phyloP scores from a whole-genome alignment of 2,329 filamentous ascomycete genomes.

The Hypocrella siamensis region DNA sequence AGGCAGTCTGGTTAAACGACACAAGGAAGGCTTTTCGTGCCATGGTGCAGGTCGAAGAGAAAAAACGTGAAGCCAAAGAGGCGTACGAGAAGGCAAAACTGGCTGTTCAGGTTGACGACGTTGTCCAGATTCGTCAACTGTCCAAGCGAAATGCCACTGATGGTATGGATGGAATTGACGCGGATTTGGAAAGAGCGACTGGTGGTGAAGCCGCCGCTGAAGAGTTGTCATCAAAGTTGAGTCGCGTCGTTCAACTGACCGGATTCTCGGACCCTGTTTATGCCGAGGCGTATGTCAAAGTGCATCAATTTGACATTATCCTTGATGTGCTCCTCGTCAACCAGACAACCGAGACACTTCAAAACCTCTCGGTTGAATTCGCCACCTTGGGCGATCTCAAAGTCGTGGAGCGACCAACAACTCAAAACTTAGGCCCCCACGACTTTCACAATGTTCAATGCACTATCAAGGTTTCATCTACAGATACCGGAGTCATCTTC shows the following conservation, averaged over 20 bases:
- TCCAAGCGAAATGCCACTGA: slow-evolving; percentile 79
- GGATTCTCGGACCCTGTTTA: slow-evolving; percentile 98
- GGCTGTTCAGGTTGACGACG: slow-evolving; percentile 89
- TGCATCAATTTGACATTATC: slow-evolving; percentile 97
- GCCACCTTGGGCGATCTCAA: slow-evolving; percentile 96
- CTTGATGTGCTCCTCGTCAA: slow-evolving; percentile 94
- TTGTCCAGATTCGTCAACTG: slow-evolving; percentile 82
- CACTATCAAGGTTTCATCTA: slow-evolving; percentile 96
- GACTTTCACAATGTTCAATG: slow-evolving; percentile 98
- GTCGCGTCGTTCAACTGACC: slow-evolving; percentile 88
- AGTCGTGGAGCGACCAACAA: slow-evolving; percentile 90
- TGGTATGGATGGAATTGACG: slow-evolving; percentile 69
- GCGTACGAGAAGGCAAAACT: slow-evolving; percentile 85
- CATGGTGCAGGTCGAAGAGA: slow-evolving; percentile 95
- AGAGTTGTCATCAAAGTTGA: slow-evolving; percentile 85
- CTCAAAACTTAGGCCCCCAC: slow-evolving; percentile 86
- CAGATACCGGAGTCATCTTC: slow-evolving; percentile 96
- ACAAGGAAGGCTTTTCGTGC: slow-evolving; percentile 90
- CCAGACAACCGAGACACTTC: slow-evolving; percentile 88
- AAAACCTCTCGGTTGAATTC: slow-evolving; percentile 95
- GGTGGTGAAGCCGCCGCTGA: slow-evolving; percentile 74
- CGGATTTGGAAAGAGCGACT: slow-evolving; percentile 86
- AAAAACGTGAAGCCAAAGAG: slow-evolving; percentile 91
- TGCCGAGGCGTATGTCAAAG: slow-evolving; percentile 96
- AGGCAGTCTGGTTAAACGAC: slow-evolving; percentile 85